Evolutionary conservation across 805 yeast species (phyloP).

Genomic region (Kurtzmaniella cleridarum): DNA sequence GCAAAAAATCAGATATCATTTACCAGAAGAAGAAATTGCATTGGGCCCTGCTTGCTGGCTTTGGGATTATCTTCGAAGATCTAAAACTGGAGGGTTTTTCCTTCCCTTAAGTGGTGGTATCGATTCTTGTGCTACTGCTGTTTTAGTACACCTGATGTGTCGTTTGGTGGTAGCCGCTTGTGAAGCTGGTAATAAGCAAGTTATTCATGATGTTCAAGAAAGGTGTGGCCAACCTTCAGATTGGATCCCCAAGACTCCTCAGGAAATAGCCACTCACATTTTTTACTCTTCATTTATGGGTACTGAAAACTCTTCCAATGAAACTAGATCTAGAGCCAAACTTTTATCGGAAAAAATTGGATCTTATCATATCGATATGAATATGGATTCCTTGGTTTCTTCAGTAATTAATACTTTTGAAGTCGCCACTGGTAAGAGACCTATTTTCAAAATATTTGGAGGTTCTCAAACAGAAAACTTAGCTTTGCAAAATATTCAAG

Average conservation of each 20-base stretch:
- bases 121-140: conserved; percentile 96
- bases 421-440: conserved; percentile 84
- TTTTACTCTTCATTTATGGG: conserved; percentile 97
- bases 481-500: conserved; percentile 95
- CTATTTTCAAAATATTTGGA: conserved; percentile 87
- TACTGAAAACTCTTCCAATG: conserved; percentile 83
- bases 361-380: conserved; percentile 83
- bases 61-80: conserved; percentile 95
- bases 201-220: conserved; percentile 65
- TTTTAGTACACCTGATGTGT: conserved; percentile 93
- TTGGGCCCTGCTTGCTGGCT: conserved; percentile 99
- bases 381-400: conserved; percentile 80
- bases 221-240: conserved; percentile 49
- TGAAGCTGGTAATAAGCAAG: conserved; percentile 63
- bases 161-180: conserved; percentile 72
- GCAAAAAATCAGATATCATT: conserved; percentile 53
- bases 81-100: conserved; percentile 86
- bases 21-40: conserved; percentile 95
- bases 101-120: conserved; percentile 96
- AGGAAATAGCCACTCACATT: conserved; percentile 66
- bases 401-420: conserved; percentile 75
- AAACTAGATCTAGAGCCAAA: conserved; percentile 79
- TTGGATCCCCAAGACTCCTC: conserved; percentile 71
- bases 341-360: conserved; percentile 73
- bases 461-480: conserved; percentile 88